Conservation (phyloP, 2,329 filamentous ascomycete species). For the Macrophomina tecta region DNA sequence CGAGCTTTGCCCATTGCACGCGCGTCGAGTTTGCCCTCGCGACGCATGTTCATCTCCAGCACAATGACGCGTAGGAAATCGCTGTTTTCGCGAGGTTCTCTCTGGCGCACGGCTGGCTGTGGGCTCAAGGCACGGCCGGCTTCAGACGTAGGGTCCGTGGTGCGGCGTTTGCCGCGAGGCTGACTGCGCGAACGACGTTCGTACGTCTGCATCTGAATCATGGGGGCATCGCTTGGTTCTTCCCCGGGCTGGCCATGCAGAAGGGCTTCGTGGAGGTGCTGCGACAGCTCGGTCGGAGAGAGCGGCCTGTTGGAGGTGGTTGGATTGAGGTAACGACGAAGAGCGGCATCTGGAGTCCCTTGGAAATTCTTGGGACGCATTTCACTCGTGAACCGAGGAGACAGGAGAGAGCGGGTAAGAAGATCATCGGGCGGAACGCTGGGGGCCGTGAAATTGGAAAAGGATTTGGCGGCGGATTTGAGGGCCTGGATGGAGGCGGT, state of each 20-base stretch:
- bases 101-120: slow-evolving; percentile 57
- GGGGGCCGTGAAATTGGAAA: slow-evolving; percentile 63
- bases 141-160: slow-evolving; percentile 50
- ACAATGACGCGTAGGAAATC: slow-evolving; percentile 69
- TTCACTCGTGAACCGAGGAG: slow-evolving; percentile 65
- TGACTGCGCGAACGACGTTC: slow-evolving; percentile 45
- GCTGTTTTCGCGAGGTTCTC: slow-evolving; percentile 68
- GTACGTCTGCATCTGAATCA: slow-evolving; percentile 70
- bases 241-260: slow-evolving; percentile 36
- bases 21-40: slow-evolving; percentile 65
- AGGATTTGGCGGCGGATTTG: slow-evolving; percentile 65
- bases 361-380: slow-evolving; percentile 62
- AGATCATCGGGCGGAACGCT: slow-evolving; percentile 63
- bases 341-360: slow-evolving; percentile 60
- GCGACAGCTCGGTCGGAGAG: slow-evolving; percentile 45
- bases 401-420: slow-evolving; percentile 65
- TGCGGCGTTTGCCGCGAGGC: slow-evolving; percentile 41
- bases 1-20: slow-evolving; percentile 61
- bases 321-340: slow-evolving; percentile 67
- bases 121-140: slow-evolving; percentile 49
- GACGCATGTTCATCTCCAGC: slow-evolving; percentile 72
- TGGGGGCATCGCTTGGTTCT: slow-evolving; percentile 51
- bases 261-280: slow-evolving; percentile 47
- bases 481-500: slow-evolving; percentile 67
- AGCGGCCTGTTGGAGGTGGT: slow-evolving; percentile 42